These are phyloP conservation scores for Aspergillus ellipticus DNA, from an alignment of 495 filamentous ascomycete genomes.

Conservation along the genomic window DNA sequence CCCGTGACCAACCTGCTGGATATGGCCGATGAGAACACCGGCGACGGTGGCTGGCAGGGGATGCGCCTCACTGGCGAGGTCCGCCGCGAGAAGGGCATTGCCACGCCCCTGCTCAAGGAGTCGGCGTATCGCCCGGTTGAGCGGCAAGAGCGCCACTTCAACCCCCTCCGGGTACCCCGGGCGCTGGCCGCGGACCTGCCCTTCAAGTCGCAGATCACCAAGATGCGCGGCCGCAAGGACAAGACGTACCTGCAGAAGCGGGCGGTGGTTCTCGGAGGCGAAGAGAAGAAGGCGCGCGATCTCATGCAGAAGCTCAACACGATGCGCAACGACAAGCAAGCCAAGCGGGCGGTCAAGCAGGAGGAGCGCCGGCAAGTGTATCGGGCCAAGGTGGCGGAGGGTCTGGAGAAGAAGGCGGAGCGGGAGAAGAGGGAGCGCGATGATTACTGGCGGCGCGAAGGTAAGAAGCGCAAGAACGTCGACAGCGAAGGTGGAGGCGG, in stretches of 20 bases:
- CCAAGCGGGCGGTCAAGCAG: slow-evolving; percentile 76
- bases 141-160: slow-evolving; percentile 81
- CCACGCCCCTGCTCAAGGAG: slow-evolving; percentile 74
- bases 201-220: slow-evolving; percentile 85
- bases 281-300: slow-evolving; percentile 84
- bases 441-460: slow-evolving; percentile 90
- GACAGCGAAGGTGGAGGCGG: slow-evolving; percentile 60
- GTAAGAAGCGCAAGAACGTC: slow-evolving; percentile 78
- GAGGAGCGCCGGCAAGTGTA: slow-evolving; percentile 77
- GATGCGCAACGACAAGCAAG: slow-evolving; percentile 83
- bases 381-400: slow-evolving; percentile 72
- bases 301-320: slow-evolving; percentile 93
- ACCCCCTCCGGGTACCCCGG: slow-evolving; percentile 83
- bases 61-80: slow-evolving; percentile 97
- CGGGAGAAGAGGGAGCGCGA: slow-evolving; percentile 87
- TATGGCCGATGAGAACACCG: slow-evolving; percentile 28
- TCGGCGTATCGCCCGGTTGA: slow-evolving; percentile 80
- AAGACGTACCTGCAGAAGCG: slow-evolving; percentile 92
- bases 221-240: slow-evolving; percentile 73
- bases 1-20: slow-evolving; percentile 87
- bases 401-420: slow-evolving; percentile 73
- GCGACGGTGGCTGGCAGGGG: slow-evolving; percentile 61
- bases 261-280: slow-evolving; percentile 75
- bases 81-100: slow-evolving; percentile 67
- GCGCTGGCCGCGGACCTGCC: slow-evolving; percentile 81